phyloP scores from a whole-genome alignment of 164 flowering plant species.

The Sextonia rubra region DNA sequence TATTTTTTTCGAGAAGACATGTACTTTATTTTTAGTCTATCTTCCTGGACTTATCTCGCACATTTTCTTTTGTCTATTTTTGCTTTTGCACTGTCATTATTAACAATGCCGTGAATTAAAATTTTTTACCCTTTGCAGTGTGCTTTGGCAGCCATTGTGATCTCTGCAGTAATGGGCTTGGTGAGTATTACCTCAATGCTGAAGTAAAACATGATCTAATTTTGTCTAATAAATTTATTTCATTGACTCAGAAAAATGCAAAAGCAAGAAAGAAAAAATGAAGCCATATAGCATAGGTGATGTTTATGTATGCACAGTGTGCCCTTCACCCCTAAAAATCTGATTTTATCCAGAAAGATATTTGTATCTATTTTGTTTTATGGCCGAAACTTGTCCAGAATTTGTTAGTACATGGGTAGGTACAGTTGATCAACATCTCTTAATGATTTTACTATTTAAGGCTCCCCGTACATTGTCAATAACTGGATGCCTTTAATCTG shows the following conservation, averaged over 20 bases:
- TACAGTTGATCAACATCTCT: neutral
- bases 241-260: too few species aligned
- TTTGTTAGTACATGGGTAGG: neutral
- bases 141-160: slow-evolving; percentile 93
- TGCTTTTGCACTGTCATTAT: neutral
- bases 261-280: too few species aligned
- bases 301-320: too few species aligned
- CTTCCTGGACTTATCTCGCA: neutral
- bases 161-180: slow-evolving; percentile 92
- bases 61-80: neutral
- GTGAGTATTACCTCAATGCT: slow-evolving; percentile 36
- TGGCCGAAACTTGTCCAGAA: too few species aligned
- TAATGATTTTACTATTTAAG: too few species aligned
- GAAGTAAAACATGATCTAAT: neutral
- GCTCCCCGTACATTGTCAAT: neutral
- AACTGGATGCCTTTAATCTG: neutral
- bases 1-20: too few species aligned
- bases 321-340: too few species aligned
- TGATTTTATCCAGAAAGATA: too few species aligned
- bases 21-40: too few species aligned
- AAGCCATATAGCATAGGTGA: too few species aligned
- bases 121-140: slow-evolving; percentile 46
- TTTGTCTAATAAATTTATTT: too few species aligned
- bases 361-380: too few species aligned
- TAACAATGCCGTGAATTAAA: neutral